Base-by-base conservation (phyloP, 1,284 basidiomycete species). In the Gomphus sp. region DNA sequence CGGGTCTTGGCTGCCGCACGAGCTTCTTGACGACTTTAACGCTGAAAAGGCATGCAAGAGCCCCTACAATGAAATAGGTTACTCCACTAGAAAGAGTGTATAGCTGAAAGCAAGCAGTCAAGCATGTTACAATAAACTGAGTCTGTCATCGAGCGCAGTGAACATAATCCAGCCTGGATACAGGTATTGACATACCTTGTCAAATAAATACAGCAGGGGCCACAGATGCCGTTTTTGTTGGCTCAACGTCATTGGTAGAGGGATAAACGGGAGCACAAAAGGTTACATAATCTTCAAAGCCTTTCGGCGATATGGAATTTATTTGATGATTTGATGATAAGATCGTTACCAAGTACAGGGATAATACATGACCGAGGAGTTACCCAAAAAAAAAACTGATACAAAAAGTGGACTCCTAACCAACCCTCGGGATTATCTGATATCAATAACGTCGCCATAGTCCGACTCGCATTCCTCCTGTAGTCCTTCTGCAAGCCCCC, bases 1-100 rank as follows among this genome's bases (percentile, higher is more conserved):
- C 11, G 2, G 91, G 91, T n/a, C 91, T 80, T 16, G 85, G 81
- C 66, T 93, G 88, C 47, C 81, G 79, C 52, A 94, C 77, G 52
- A 79, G 66, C 25, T 68, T 74, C 69, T 93, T 94, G 60, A 89
- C 68, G 5, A 80, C 59, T 70, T 92, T 92, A 52, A 87, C 89
- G 52, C 79, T 74, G 10, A 84, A 58, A 16, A 79, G 76, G 65
- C 87, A 89, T 45, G 74, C 69, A 0, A 86, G 68, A 11, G 86
- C 86, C 31, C 89, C 89, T 5, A 71, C 70, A 14, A 75, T 75
- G 66, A 91, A 91, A 72, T 86, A 93, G 10, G 74, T 71, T 1
- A 87, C 80, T 36, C 84, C 88, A 18, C 80, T 79, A 14, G 87
- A 86, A 50, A 81, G 78, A 1, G 89, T 88, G 61, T 81, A 85